Conservation (phyloP, 2,329 filamentous ascomycete genomes). For the Exophiala calicioides region DNA sequence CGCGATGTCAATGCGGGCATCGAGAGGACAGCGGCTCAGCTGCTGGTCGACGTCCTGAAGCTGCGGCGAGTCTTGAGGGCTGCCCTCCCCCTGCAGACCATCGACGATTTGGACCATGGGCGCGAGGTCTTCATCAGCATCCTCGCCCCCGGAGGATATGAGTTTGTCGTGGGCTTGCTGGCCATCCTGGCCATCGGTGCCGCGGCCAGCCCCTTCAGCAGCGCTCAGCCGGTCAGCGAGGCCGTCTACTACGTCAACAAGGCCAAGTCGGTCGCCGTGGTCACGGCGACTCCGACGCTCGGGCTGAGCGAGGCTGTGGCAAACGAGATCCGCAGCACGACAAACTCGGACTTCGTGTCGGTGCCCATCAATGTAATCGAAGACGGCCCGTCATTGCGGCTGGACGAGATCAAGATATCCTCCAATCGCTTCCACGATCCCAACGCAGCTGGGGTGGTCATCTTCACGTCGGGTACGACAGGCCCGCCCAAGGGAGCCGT, state of each 20-base stretch:
- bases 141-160: slow-evolving; percentile 39
- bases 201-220: slow-evolving; percentile 39
- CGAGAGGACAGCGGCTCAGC: slow-evolving; percentile 38
- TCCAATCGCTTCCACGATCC: slow-evolving; percentile 35
- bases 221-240: slow-evolving; percentile 36
- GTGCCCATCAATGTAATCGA: slow-evolving; percentile 34
- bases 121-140: slow-evolving; percentile 39
- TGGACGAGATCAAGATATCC: slow-evolving; percentile 33
- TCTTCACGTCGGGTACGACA: slow-evolving; percentile 35
- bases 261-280: slow-evolving; percentile 27
- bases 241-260: slow-evolving; percentile 37
- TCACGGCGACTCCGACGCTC: slow-evolving; percentile 26
- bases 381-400: slow-evolving; percentile 14
- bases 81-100: slow-evolving; percentile 20
- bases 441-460: slow-evolving; percentile 36
- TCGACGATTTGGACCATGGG: slow-evolving; percentile 31
- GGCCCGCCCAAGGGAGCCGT: slow-evolving; percentile 34
- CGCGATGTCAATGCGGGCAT: slow-evolving; percentile 37
- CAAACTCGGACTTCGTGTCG: slow-evolving; percentile 27
- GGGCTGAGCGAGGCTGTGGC: slow-evolving; percentile 24
- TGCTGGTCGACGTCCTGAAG: slow-evolving; percentile 37
- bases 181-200: slow-evolving; percentile 39
- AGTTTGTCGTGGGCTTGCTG: slow-evolving; percentile 40
- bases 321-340: slow-evolving; percentile 24
- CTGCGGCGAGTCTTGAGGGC: slow-evolving; percentile 32